A percentile compares a stretch with the other conserved stretches of the same genome.
phyloP scores from a whole-genome alignment of 2,329 filamentous ascomycete genomes.

The Fusarium sp. region DNA sequence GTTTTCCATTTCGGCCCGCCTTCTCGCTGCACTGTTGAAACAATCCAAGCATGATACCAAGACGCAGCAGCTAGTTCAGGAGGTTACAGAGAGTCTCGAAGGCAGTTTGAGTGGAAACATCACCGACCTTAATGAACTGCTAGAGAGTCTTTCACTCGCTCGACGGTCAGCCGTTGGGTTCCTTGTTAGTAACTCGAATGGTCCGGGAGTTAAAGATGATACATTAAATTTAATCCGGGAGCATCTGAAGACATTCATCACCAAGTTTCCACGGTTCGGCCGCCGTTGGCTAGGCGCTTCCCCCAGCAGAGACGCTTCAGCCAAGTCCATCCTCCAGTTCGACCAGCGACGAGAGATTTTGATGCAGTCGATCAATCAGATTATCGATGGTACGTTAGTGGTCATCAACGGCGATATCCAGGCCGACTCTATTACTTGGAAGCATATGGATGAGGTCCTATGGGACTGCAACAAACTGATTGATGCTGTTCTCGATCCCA shows the following conservation, averaged over 20 bases:
- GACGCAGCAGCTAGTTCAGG: slow-evolving; percentile 54
- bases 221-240: slow-evolving; percentile 38
- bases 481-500: slow-evolving; percentile 58
- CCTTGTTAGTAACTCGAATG: slow-evolving; percentile 48
- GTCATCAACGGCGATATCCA: slow-evolving; percentile 64
- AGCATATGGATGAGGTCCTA: slow-evolving; percentile 64
- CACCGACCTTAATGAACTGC: slow-evolving; percentile 68
- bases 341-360: slow-evolving; percentile 67
- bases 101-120: slow-evolving; percentile 67
- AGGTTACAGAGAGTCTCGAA: slow-evolving; percentile 64
- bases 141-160: slow-evolving; percentile 64
- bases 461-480: slow-evolving; percentile 65
- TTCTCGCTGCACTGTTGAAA: slow-evolving; percentile 64
- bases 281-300: slow-evolving; percentile 69
- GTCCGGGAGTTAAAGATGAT: slow-evolving; percentile 5
- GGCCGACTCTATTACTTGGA: slow-evolving; percentile 59
- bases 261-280: slow-evolving; percentile 68
- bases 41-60: slow-evolving; percentile 48
- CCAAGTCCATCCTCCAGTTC: slow-evolving; percentile 68
- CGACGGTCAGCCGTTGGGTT: slow-evolving; percentile 63
- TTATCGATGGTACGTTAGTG: slow-evolving; percentile 69
- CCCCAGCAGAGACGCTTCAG: slow-evolving; percentile 58
- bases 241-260: slow-evolving; percentile 64
- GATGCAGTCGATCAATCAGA: slow-evolving; percentile 61
- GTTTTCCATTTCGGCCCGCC: slow-evolving; percentile 63